A percentile compares a stretch with the other conserved stretches of the same genome.
Evolutionary conservation across 2,329 filamentous ascomycete species (phyloP).

Genomic region (Colletotrichum theobromicola): DNA sequence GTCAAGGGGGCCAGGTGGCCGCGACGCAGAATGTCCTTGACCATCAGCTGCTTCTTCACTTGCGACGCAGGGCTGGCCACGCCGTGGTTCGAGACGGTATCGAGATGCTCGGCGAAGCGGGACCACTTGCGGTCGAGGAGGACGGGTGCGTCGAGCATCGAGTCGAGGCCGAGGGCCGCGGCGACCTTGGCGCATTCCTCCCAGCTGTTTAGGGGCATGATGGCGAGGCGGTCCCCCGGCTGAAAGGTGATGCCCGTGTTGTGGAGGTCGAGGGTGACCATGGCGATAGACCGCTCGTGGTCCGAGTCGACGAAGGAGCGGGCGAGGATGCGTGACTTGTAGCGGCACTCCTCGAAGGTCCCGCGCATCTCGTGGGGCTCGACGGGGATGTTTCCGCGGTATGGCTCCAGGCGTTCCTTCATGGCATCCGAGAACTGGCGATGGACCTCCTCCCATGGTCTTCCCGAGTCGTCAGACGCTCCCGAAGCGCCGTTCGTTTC

Average conservation of each 20-base stretch:
- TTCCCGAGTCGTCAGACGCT: conserved; percentile 40
- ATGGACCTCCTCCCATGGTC: conserved; percentile 57
- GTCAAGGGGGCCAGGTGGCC: conserved; percentile 58
- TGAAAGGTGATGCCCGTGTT: conserved; percentile 59
- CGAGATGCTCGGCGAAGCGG: conserved; percentile 52
- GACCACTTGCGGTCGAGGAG: conserved; percentile 46
- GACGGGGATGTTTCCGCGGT: conserved; percentile 47
- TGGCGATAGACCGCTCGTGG: conserved; percentile 48
- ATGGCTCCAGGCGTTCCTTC: conserved; percentile 58
- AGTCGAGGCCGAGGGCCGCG: conserved; percentile 53
- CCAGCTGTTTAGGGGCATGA: conserved; percentile 62
- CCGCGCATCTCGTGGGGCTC: conserved; percentile 61
- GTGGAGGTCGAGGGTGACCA: conserved; percentile 56
- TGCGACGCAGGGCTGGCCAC: conserved; percentile 22
- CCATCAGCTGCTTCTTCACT: conserved; percentile 38
- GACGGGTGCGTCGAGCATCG: conserved; percentile 47
- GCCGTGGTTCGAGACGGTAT: conserved; percentile 36
- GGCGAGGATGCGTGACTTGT: conserved; percentile 48
- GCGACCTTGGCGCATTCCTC: conserved; percentile 60
- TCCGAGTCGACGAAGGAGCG: conserved; percentile 53
- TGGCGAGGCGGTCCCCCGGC: conserved; percentile 56
- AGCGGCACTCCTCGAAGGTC: conserved; percentile 59
- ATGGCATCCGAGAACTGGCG: conserved; percentile 57
- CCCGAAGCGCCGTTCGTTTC: conserved; percentile 59
- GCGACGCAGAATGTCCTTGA: conserved; percentile 54